A percentile compares a stretch with the other conserved stretches of the same genome.
phyloP scores from a whole-genome alignment of 345 rosid genomes.

The Streptanthus diversifolius region DNA sequence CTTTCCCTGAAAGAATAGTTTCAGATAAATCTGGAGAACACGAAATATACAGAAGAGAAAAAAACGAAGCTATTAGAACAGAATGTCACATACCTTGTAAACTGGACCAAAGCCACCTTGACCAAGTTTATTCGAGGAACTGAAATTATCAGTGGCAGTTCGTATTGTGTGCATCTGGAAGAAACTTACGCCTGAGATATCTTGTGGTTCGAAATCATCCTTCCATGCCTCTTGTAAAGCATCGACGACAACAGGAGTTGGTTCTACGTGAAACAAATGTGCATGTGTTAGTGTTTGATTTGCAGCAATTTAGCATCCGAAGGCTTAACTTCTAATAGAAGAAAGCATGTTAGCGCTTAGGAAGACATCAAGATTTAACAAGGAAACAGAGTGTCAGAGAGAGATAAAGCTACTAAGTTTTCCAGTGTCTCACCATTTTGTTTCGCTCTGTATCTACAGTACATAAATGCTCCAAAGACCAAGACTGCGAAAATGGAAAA shows the following conservation, averaged over 20 bases:
- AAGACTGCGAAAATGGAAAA: constrained; percentile 16
- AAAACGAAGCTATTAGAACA: not conserved
- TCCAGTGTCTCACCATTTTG: constrained; percentile 8
- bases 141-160: constrained; percentile 34
- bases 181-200: constrained; percentile 21
- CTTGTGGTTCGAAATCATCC: not conserved
- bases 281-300: not conserved
- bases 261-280: not conserved
- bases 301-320: constrained; percentile 1
- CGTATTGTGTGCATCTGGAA: constrained; percentile 16
- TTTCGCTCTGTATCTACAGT: constrained; percentile 8
- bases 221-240: constrained; percentile 18
- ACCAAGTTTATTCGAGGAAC: constrained; percentile 30
- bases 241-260: not conserved
- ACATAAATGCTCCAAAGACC: not conserved
- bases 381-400: not conserved
- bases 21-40: not conserved
- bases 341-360: not conserved
- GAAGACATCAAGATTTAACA: not conserved
- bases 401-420: constrained; percentile 1
- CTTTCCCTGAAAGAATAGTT: constrained; percentile 34
- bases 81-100: constrained; percentile 23
- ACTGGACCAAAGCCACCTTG: constrained; percentile 42
- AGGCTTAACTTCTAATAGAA: not conserved
- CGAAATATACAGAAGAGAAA: not conserved